phyloP scores from a whole-genome alignment of 257 asterid species.

The Nicotiana benthamiana region DNA sequence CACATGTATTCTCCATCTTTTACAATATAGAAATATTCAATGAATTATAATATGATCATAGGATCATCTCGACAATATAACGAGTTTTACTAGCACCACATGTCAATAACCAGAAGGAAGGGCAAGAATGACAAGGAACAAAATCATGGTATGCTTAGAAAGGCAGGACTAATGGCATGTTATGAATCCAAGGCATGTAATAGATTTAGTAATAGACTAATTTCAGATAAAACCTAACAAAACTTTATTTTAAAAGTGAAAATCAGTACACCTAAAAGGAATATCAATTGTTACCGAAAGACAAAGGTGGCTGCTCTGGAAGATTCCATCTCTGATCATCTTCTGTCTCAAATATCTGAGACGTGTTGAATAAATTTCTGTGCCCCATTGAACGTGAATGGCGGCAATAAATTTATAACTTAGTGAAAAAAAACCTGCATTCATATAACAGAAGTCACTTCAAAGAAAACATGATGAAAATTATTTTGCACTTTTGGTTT shows the following conservation, averaged over 20 bases:
- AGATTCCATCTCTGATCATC: slow-evolving; percentile 54
- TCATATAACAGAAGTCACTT: not conserved
- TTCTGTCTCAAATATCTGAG: slow-evolving; percentile 53
- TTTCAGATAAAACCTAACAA: not conserved
- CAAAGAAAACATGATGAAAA: not conserved
- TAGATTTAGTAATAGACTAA: not conserved
- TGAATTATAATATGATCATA: not conserved
- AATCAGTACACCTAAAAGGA: not conserved
- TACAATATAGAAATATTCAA: not conserved
- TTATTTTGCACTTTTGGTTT: not conserved
- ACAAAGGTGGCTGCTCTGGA: slow-evolving; percentile 48
- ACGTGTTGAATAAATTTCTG: slow-evolving; percentile 43
- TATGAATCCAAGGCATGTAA: not conserved
- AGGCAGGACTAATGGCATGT: not conserved
- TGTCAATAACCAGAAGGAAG: not conserved
- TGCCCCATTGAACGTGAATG: slow-evolving; percentile 42
- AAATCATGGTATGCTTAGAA: slow-evolving; percentile 1
- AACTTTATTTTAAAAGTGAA: not conserved
- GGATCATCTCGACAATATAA: not conserved
- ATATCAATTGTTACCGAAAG: slow-evolving; percentile 35
- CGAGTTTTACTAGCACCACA: not conserved
- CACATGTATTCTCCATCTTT: not conserved
- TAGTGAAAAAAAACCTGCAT: slow-evolving; percentile 26
- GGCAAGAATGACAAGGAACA: not conserved
- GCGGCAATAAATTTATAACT: slow-evolving; percentile 7